Percentiles rank a stretch among this genome's conserved stretches.
phyloP scores from a whole-genome alignment of 2,329 filamentous ascomycete genomes.

The Cladosporium sp. region DNA sequence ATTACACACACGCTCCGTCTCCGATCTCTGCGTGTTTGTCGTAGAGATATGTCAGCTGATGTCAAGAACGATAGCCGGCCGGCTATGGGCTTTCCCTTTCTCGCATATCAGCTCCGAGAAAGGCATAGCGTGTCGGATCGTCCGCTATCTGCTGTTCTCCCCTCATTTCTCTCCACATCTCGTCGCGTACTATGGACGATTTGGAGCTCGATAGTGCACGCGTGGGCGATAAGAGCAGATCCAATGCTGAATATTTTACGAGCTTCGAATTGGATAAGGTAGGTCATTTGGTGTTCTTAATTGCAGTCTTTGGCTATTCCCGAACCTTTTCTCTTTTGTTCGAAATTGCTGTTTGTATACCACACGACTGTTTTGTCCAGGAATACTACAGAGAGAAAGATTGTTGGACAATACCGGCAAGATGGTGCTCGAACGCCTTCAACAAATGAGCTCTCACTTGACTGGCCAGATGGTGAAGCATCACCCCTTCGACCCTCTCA shows the following conservation, averaged over 20 bases:
- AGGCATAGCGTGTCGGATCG: slow-evolving; percentile 5
- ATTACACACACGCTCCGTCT: too few relatives aligned
- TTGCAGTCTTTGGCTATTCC: not conserved
- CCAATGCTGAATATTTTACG: not conserved
- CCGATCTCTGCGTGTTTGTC: too few relatives aligned
- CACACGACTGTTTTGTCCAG: not conserved
- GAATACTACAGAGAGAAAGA: not conserved
- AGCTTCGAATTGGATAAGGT: slow-evolving; percentile 2
- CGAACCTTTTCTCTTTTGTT: not conserved
- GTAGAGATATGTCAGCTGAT: slow-evolving; percentile 1
- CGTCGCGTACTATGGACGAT: slow-evolving; percentile 9
- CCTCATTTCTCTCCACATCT: slow-evolving; percentile 9
- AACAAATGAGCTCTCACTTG: slow-evolving; percentile 60
- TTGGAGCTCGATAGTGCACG: slow-evolving; percentile 9
- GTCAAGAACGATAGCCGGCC: not conserved
- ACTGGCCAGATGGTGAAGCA: slow-evolving; percentile 51
- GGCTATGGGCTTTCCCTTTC: not conserved
- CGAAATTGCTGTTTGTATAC: not conserved
- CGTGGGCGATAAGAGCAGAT: slow-evolving; percentile 1
- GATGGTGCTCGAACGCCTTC: slow-evolving; percentile 52
- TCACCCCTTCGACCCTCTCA: slow-evolving; percentile 77
- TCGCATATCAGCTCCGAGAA: not conserved
- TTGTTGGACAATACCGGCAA: not conserved
- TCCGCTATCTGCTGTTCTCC: not conserved
- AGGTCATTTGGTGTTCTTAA: not conserved